Base-by-base conservation (phyloP, 306 rosid species). In the Medicago ruthenica region DNA sequence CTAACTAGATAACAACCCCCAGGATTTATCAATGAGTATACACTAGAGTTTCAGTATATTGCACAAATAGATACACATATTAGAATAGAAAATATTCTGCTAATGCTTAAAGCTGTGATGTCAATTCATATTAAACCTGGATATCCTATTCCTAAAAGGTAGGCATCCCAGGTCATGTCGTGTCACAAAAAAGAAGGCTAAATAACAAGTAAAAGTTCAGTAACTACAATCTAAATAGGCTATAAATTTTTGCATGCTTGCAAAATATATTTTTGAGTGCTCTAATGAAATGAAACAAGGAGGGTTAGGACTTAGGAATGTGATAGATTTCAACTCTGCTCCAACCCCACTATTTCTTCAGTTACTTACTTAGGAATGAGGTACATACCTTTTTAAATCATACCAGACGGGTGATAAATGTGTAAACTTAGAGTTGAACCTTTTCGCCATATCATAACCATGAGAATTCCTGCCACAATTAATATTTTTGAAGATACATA, bases 341-440 rank as follows among this genome's bases (percentile, higher is more conserved):
- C n/a, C n/a, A n/a, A n/a, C n/a, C n/a, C n/a, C n/a, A n/a, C 80
- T 37, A 57, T 34, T 70, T 66, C 48, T 71, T 67, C 65, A 54
- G 13, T 21, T 18, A 24, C 44, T 69, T 41, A 70, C n/a, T 63
- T 48, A 36, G 79, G 77, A 59, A 57, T 9, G 40, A 6, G n/a
- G 65, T 53, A 71, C 76, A 55, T 90, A 95, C 99, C 97, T 95
- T 79, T 92, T 95, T 77, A 95, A 80, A 44, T 90, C 97, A 68
- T 95, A 95, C 99, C 99, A 95, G n/a, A 92, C 85, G 6, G 97
- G 99, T 41, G 99, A 90, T 83, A 95, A 64, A 84, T 95, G 99
- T 16, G 97, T 92, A 73, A 90, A 92, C 85, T 92, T 95, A 69
- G 93, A 90, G 78, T 88, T 95, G 83, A 95, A 90, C 80, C 78